These are phyloP conservation scores for Cupressus sempervirens DNA, from an alignment of 75 land plant species.

Conservation along the genomic window DNA sequence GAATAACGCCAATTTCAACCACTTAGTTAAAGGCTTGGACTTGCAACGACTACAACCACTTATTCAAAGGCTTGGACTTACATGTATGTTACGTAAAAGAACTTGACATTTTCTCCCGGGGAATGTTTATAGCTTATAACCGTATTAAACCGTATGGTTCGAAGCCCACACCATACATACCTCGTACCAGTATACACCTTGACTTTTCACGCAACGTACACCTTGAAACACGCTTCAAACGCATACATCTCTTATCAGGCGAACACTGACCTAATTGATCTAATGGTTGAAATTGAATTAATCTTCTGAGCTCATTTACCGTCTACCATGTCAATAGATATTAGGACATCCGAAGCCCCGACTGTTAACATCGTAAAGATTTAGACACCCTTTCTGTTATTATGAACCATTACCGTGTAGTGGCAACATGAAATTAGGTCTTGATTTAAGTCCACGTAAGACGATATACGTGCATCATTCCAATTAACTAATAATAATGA, in stretches of 20 bases:
- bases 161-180: neutral
- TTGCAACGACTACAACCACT: neutral
- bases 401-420: neutral
- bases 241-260: neutral
- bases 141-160: neutral
- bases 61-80: neutral
- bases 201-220: neutral
- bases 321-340: neutral
- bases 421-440: neutral
- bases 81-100: too few relatives aligned
- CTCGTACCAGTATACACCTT: neutral
- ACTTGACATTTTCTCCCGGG: too few relatives aligned
- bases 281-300: neutral
- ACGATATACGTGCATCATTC: too few relatives aligned
- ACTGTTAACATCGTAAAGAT: neutral
- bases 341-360: neutral
- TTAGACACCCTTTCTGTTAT: neutral
- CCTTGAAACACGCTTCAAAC: neutral
- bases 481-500: neutral
- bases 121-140: too few relatives aligned
- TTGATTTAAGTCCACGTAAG: neutral
- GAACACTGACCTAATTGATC: too few relatives aligned
- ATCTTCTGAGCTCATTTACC: neutral
- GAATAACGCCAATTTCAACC: neutral
- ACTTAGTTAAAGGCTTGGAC: neutral